Conservation (phyloP, 169 alveolate species). For the Plasmodium inui region DNA sequence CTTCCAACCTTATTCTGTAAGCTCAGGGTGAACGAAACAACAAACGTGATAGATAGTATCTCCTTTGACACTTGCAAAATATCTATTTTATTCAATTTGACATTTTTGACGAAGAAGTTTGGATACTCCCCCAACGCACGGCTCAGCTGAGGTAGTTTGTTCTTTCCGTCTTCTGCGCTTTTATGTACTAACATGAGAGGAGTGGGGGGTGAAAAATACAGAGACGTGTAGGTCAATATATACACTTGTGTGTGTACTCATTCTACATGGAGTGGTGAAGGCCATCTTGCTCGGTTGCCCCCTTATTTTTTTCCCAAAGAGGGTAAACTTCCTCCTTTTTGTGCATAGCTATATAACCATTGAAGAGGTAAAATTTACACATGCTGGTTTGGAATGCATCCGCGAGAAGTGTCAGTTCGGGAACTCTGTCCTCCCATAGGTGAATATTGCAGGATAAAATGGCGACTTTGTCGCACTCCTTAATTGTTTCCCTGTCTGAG, state of each 20-base stretch:
- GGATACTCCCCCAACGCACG: constrained; percentile 4
- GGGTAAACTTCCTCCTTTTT: neutral
- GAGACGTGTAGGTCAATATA: neutral
- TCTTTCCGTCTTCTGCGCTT: neutral
- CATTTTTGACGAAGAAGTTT: constrained; percentile 34
- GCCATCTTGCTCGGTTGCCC: neutral
- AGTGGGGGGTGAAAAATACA: neutral
- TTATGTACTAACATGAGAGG: neutral
- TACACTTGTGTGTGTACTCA: neutral
- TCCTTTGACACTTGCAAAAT: constrained; percentile 67
- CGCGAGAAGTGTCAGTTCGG: constrained; percentile 38
- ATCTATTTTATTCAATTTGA: constrained; percentile 36
- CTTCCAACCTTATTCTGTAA: constrained; percentile 44
- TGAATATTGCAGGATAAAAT: constrained; percentile 53
- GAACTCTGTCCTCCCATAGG: constrained; percentile 32
- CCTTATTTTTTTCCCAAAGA: neutral
- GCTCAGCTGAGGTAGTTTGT: neutral
- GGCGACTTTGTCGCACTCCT: constrained; percentile 43
- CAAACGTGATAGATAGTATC: constrained; percentile 32
- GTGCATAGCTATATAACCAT: constrained; percentile 25
- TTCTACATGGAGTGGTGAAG: neutral
- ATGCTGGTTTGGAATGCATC: constrained; percentile 2
- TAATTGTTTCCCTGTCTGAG: constrained; percentile 21
- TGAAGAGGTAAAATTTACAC: constrained; percentile 49
- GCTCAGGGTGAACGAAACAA: constrained; percentile 38